phyloP scores from a whole-genome alignment of 2,329 filamentous ascomycete species.

The Xylaria sp. region DNA sequence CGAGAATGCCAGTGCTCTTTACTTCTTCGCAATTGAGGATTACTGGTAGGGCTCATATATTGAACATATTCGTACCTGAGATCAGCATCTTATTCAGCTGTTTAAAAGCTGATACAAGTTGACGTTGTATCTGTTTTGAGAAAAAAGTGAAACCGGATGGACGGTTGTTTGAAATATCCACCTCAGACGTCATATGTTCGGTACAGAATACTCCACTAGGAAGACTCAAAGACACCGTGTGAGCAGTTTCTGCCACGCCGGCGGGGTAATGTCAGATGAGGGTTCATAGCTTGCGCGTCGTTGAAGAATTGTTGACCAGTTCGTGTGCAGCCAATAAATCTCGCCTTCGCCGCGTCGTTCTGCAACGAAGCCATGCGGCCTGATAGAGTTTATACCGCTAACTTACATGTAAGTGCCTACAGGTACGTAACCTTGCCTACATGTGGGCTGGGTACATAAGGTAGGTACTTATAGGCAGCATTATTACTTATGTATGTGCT shows the following conservation, averaged over 20 bases:
- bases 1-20: not conserved
- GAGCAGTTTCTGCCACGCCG: not conserved
- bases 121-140: not conserved
- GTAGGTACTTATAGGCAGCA: too few species aligned
- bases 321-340: constrained; percentile 5
- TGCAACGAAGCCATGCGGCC: not conserved
- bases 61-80: not conserved
- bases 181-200: constrained; percentile 9
- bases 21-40: not conserved
- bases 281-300: constrained; percentile 30
- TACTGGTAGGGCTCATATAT: not conserved
- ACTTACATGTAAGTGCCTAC: too few species aligned
- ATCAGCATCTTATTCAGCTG: not conserved
- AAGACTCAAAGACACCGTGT: not conserved
- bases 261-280: constrained; percentile 20
- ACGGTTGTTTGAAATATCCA: not conserved
- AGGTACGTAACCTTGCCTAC: too few species aligned
- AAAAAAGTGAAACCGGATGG: not conserved
- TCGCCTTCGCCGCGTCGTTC: not conserved
- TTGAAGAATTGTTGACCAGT: constrained; percentile 4
- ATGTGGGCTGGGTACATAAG: too few species aligned
- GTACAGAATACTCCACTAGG: not conserved
- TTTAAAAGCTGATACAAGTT: not conserved
- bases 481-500: not conserved
- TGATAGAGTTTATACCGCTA: not conserved